Percentiles rank a stretch among this genome's conserved stretches.
These are phyloP conservation scores for Talaromyces islandicus DNA, from an alignment of 2,329 filamentous ascomycete genomes.

Conservation along the genomic window DNA sequence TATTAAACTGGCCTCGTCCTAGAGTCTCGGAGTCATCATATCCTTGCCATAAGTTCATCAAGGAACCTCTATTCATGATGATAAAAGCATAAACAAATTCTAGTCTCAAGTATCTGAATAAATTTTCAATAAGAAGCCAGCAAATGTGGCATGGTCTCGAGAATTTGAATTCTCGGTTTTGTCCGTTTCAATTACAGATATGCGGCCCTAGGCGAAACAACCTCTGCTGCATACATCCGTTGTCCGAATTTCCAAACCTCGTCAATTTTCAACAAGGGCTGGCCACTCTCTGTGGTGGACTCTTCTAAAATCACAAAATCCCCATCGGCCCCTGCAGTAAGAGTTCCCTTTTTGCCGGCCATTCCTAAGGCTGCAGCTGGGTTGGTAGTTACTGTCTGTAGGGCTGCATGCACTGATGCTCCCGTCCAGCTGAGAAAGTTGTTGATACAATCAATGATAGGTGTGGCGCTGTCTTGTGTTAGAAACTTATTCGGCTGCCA, in stretches of 20 bases:
- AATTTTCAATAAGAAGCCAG: too few relatives aligned
- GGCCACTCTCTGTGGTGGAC: constrained; percentile 4
- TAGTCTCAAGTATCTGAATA: too few relatives aligned
- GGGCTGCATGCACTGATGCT: constrained; percentile 59
- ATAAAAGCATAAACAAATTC: neutral
- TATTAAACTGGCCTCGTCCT: neutral
- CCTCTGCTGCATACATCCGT: neutral
- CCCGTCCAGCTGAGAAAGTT: constrained; percentile 76
- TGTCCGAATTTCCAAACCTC: constrained; percentile 1
- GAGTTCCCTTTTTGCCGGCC: constrained; percentile 41
- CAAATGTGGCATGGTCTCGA: too few relatives aligned
- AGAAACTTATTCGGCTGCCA: neutral
- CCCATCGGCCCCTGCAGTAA: constrained; percentile 59
- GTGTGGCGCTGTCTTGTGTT: constrained; percentile 27
- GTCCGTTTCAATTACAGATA: neutral
- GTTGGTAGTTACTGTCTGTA: constrained; percentile 68
- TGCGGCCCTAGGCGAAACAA: neutral
- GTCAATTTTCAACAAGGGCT: neutral
- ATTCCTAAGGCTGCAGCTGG: constrained; percentile 73
- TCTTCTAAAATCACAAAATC: constrained; percentile 65
- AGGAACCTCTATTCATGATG: neutral
- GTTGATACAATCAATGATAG: constrained; percentile 73
- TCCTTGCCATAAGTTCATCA: neutral
- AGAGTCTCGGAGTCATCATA: neutral
- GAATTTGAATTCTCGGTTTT: neutral